A percentile compares a stretch with the other conserved stretches of the same genome.
phyloP scores from a whole-genome alignment of 164 flowering plant species.

The Liquidambar formosana region DNA sequence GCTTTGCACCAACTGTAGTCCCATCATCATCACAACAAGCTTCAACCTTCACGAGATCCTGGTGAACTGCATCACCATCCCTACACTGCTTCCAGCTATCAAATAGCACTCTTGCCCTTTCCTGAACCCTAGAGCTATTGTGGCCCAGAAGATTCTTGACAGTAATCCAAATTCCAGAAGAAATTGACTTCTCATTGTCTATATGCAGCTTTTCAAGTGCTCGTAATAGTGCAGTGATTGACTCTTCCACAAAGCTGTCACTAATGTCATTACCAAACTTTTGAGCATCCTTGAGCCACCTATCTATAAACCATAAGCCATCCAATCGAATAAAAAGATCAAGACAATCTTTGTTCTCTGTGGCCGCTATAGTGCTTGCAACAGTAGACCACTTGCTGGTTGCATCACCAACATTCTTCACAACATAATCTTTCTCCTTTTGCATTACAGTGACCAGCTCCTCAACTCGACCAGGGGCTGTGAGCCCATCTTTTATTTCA shows the following conservation, averaged over 20 bases:
- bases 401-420: conserved; percentile 64
- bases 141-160: conserved; percentile 58
- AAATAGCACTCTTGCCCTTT: conserved; percentile 42
- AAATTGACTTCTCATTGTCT: conserved; percentile 38
- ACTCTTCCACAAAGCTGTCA: conserved; percentile 61
- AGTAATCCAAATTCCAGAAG: conserved; percentile 60
- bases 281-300: conserved; percentile 80
- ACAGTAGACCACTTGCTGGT: conserved; percentile 84
- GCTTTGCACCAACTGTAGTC: conserved; percentile 4
- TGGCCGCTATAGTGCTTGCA: conserved; percentile 71
- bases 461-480: conserved; percentile 67
- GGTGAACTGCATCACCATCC: conserved; percentile 18
- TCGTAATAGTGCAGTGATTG: conserved; percentile 51
- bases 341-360: conserved; percentile 72
- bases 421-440: conserved; percentile 48
- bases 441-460: conserved; percentile 73
- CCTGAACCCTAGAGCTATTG: conserved; percentile 54
- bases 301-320: conserved; percentile 61
- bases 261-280: conserved; percentile 34
- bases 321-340: conserved; percentile 71
- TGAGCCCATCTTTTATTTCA: conserved; percentile 88
- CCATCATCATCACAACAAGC: conserved; percentile 15
- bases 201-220: conserved; percentile 71
- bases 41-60: conserved; percentile 24
- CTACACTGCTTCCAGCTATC: conserved; percentile 43